phyloP scores from a whole-genome alignment of 805 yeast species.

The Torulaspora indica region DNA sequence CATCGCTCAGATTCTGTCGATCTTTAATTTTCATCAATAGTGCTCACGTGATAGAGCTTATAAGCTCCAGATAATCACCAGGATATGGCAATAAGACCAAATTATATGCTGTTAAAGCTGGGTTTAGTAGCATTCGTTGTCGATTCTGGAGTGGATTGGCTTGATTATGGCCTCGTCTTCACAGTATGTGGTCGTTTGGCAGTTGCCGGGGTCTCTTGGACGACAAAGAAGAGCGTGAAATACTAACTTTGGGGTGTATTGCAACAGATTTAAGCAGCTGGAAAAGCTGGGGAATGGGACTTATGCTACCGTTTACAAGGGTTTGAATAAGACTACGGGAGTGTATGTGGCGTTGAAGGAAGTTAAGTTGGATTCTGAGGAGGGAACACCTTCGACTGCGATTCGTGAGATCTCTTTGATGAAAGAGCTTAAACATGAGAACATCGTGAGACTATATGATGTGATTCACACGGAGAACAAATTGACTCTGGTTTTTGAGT shows the following conservation, averaged over 20 bases:
- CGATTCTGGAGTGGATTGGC: background rate
- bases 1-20: constrained; percentile 4
- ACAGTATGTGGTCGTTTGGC: constrained; percentile 21
- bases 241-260: background rate
- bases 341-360: constrained; percentile 94
- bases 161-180: constrained; percentile 28
- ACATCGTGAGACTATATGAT: constrained; percentile 85
- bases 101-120: no score
- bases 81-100: no score
- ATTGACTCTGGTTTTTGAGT: constrained; percentile 88
- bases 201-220: background rate
- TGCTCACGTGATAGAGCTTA: no score
- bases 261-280: constrained; percentile 34
- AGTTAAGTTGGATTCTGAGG: constrained; percentile 92
- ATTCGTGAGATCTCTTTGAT: constrained; percentile 91
- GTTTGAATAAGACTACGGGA: constrained; percentile 85
- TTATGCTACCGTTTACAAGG: constrained; percentile 96
- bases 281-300: constrained; percentile 57
- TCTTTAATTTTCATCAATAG: no score
- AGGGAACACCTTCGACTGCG: constrained; percentile 98
- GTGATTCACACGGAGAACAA: constrained; percentile 96
- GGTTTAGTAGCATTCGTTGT: background rate
- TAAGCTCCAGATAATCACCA: no score
- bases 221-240: no score
- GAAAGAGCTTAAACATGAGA: constrained; percentile 90